Evolutionary conservation across 768 basidiomycete genomes (phyloP).

Genomic region (Filobasidium wieringae): DNA sequence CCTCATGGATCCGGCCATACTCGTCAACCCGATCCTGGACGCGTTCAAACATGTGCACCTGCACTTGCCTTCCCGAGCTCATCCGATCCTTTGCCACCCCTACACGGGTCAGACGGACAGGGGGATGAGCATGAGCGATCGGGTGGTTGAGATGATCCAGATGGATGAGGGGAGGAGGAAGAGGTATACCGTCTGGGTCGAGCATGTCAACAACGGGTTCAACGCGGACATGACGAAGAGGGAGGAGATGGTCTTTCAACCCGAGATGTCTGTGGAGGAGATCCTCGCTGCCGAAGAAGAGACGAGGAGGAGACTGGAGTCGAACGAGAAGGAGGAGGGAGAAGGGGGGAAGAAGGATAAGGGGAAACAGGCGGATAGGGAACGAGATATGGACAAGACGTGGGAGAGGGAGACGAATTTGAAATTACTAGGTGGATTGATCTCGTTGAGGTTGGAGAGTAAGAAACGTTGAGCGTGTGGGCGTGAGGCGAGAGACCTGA

Average conservation of each 20-base stretch:
- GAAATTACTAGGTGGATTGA: slow-evolving; percentile 23
- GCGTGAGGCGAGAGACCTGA: not conserved
- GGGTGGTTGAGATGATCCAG: slow-evolving; percentile 14
- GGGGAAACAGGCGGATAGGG: not conserved
- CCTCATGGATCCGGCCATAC: slow-evolving; percentile 2
- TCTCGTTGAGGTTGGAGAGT: slow-evolving; percentile 27
- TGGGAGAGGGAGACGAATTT: slow-evolving; percentile 30
- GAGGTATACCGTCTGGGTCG: slow-evolving; percentile 14
- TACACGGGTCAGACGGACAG: slow-evolving; percentile 1
- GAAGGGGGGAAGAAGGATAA: not conserved
- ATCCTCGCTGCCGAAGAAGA: not conserved
- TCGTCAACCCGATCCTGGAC: slow-evolving; percentile 5
- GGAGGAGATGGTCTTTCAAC: not conserved
- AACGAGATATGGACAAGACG: not conserved
- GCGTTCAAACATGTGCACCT: slow-evolving; percentile 1
- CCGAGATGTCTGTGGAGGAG: not conserved
- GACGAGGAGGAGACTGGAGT: not conserved
- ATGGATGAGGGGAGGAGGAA: slow-evolving; percentile 6
- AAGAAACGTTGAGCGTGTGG: slow-evolving; percentile 17
- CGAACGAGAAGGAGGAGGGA: not conserved
- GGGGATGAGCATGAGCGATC: slow-evolving; percentile 9
- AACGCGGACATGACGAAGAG: not conserved
- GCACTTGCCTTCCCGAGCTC: slow-evolving; percentile 9
- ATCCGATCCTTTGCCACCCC: not conserved
- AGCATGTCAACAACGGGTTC: not conserved